Percentiles rank a stretch among this genome's conserved stretches.
These are phyloP conservation scores for Aureobasidium sp. DNA, from an alignment of 2,329 filamentous ascomycete species.

Conservation along the genomic window DNA sequence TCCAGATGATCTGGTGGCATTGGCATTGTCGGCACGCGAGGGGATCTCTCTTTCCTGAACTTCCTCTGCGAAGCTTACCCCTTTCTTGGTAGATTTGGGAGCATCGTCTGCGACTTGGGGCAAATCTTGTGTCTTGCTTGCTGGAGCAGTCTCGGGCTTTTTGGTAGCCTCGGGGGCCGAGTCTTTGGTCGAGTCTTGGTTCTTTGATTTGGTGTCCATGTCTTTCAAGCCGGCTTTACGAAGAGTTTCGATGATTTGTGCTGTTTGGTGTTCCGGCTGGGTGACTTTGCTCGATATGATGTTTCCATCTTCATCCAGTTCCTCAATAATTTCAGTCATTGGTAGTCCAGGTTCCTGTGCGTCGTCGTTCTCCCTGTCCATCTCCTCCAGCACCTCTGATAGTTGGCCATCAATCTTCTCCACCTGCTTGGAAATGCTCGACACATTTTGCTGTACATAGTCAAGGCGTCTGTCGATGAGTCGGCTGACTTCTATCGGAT, in stretches of 20 bases:
- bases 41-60: conserved; percentile 4
- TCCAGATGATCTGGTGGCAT: neutral
- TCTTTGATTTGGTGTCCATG: conserved; percentile 18
- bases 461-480: conserved; percentile 71
- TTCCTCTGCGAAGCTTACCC: conserved; percentile 27
- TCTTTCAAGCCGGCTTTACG: conserved; percentile 63
- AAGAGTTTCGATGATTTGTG: conserved; percentile 64
- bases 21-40: neutral
- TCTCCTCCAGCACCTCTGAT: conserved; percentile 47
- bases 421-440: conserved; percentile 66
- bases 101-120: neutral
- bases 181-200: neutral
- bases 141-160: neutral
- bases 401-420: conserved; percentile 63
- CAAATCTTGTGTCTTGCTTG: neutral
- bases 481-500: conserved; percentile 57
- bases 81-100: conserved; percentile 20
- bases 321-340: conserved; percentile 84
- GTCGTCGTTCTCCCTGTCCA: conserved; percentile 31
- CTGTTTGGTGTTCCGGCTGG: conserved; percentile 58
- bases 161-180: neutral
- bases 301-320: conserved; percentile 85
- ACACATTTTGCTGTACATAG: conserved; percentile 73
- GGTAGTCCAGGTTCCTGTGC: conserved; percentile 63
- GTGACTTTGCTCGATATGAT: conserved; percentile 50